Base-by-base conservation (phyloP, 2,329 filamentous ascomycete genomes). In the Fusarium tricinctum region DNA sequence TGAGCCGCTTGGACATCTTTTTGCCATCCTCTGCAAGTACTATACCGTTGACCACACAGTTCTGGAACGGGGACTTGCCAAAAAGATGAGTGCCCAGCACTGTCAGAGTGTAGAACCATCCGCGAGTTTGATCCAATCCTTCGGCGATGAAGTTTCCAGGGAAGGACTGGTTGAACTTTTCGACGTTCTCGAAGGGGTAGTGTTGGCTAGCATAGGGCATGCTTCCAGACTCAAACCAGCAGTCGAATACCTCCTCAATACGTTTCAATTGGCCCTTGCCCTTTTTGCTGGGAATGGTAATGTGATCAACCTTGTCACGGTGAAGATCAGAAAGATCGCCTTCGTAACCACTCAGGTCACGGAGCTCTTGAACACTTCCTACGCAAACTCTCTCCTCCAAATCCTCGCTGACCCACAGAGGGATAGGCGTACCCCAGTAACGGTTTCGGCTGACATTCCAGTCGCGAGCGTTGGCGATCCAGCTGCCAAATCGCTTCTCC, bases 1-100 rank as follows among this genome's bases (percentile, higher is more conserved):
- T 97, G 59, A 97, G 84, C 54, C 95, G 89, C 81, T 98, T 98
- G 8, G 94, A 97, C 95, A 98, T 98, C 85, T 98, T 98, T 85
- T 97, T 97, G 57, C 95, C 95, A 75, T 97, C 93, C 77, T 97
- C 94, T 1, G 94, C 94, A 40, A 97, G 86, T 6, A 97, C 94
- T 66, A 97, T 96, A 49, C 94, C 94, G 76, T 97, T 97, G 66
- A 97, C 94, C n/a, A 97, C 92, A 74, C 93, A 97, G 78, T 97
- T 97, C 81, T 96, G 90, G 85, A 97, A 97, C 0, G 95, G 94
- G 3, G 94, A 88, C 35, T 89, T 87, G 43, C 92, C 92, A 73
- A 96, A 97, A 6, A 97, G 85, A 77, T 97, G 92, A 9, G 92
- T 96, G 33, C 94, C 94, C 47, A 98, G 83, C 12, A 97, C 93